Base-by-base conservation (phyloP, 1,139 yeast species). In the Eremothecium cymbalariae region DNA sequence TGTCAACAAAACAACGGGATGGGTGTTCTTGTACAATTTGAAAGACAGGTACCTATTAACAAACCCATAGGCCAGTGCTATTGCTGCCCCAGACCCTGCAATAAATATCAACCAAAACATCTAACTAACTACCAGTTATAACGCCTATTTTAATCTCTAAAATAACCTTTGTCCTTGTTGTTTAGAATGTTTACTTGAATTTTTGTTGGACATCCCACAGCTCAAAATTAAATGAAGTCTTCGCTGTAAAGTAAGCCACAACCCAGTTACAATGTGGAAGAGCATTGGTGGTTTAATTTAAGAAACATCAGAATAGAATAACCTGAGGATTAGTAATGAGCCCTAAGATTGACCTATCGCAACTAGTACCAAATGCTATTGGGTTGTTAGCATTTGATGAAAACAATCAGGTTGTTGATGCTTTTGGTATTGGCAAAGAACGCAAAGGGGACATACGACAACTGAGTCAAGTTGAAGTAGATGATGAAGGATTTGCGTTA, bases 361-460 rank as follows among this genome's bases (percentile, higher is more conserved):
- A 38, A 20, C 20, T 43, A 14, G 43, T 39, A 22, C 54, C 54
- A 11, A 44, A 45, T 18, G 50, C 55, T 4, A 37, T 49, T 15
- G 62, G 62, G 3, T 47, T 53, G 18, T 31, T 56, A 25, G 45
- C 54, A 1, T 55, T 55, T 34, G 62, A 57, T 34, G 48, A 48
- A 24, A 50, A 54, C 32, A 45, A 47, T 28, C 53, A 56, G 31
- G 35, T 57, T 18, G 43, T 57, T 13, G 51, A 53, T 26, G 47
- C 48, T 6, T 45, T 54, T 6, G 62, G 60, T 4, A 38, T 55
- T 8, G 60, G 58, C 8, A 46, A 52, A 25, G 47, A 44, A 8
- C 44, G 55, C 24, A 32, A 43, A 12, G 40, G 37, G 12, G 59
- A 56, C 26, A 46, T 55, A 12, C 37, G 37, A 4, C 45, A 45